A percentile compares a stretch with the other conserved stretches of the same genome.
Conservation (phyloP, 1,284 basidiomycete genomes). For the Ganoderma boninense region DNA sequence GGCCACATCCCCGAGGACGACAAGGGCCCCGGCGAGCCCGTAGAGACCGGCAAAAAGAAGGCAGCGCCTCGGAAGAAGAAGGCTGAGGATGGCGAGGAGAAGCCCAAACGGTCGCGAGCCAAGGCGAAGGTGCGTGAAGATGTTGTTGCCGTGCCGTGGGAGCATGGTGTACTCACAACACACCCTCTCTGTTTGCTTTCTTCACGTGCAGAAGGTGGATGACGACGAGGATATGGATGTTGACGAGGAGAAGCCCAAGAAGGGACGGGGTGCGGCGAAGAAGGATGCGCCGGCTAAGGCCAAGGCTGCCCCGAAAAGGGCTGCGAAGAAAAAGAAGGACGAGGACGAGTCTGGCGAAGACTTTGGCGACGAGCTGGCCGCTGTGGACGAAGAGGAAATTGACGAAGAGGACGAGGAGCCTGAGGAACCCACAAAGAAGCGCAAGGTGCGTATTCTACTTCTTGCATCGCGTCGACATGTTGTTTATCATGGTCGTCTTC, state of each 20-base stretch:
- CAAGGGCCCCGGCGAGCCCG: slow-evolving; percentile 44
- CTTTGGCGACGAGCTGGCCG: slow-evolving; percentile 45
- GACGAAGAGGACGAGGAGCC: slow-evolving; percentile 43
- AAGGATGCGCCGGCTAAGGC: slow-evolving; percentile 40
- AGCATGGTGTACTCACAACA: slow-evolving; percentile 9
- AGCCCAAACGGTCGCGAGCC: slow-evolving; percentile 46
- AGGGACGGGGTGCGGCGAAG: slow-evolving; percentile 41
- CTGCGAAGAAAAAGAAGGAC: slow-evolving; percentile 46
- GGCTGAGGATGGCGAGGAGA: slow-evolving; percentile 45
- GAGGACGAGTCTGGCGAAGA: slow-evolving; percentile 46
- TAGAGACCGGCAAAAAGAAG: slow-evolving; percentile 42
- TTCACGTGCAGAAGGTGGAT: slow-evolving; percentile 29
- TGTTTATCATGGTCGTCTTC: not conserved
- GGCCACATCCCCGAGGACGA: slow-evolving; percentile 84
- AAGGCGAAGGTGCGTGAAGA: slow-evolving; percentile 44
- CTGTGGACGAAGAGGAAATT: slow-evolving; percentile 43
- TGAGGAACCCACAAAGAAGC: slow-evolving; percentile 43
- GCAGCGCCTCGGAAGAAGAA: slow-evolving; percentile 44
- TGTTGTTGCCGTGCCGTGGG: not conserved
- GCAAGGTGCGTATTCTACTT: slow-evolving; percentile 39
- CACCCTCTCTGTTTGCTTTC: not conserved
- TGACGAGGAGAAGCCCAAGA: slow-evolving; percentile 50
- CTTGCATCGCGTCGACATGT: not conserved
- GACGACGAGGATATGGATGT: slow-evolving; percentile 41
- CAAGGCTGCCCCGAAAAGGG: slow-evolving; percentile 44